Evolutionary conservation across 2,329 filamentous ascomycete species (phyloP).

Genomic region (Botryotinia narcissicola): DNA sequence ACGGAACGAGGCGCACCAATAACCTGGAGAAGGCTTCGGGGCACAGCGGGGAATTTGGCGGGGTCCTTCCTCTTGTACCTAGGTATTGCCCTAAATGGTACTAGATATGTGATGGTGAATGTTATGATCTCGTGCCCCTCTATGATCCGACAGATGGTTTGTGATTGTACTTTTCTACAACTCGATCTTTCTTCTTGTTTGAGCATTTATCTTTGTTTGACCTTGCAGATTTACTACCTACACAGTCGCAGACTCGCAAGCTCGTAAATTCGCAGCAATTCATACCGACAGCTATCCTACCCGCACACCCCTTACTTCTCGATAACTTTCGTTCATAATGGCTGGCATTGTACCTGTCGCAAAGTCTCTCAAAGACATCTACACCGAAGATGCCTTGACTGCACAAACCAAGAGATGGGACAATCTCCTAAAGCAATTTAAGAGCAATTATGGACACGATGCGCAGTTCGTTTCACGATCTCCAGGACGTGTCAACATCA

Average conservation of each 20-base stretch:
- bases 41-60: slow-evolving; percentile 9
- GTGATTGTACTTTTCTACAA: background rate
- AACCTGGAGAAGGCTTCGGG: slow-evolving; percentile 13
- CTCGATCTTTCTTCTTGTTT: background rate
- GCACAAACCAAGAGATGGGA: slow-evolving; percentile 74
- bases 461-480: slow-evolving; percentile 85
- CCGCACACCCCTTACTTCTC: background rate
- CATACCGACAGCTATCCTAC: slow-evolving; percentile 23
- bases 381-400: slow-evolving; percentile 68
- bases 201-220: background rate
- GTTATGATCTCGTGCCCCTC: slow-evolving; percentile 14
- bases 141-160: background rate
- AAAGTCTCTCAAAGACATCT: slow-evolving; percentile 75
- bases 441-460: slow-evolving; percentile 63
- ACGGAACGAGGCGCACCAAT: slow-evolving; percentile 14
- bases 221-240: background rate
- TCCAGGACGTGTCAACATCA: slow-evolving; percentile 94
- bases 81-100: slow-evolving; percentile 8
- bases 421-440: slow-evolving; percentile 68
- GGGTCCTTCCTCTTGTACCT: slow-evolving; percentile 13
- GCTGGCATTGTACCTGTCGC: slow-evolving; percentile 68
- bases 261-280: background rate
- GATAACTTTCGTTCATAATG: slow-evolving; percentile 42
- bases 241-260: background rate
- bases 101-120: slow-evolving; percentile 1